Conservation (phyloP, 306 rosid species). For the Fragaria nilgerrensis region DNA sequence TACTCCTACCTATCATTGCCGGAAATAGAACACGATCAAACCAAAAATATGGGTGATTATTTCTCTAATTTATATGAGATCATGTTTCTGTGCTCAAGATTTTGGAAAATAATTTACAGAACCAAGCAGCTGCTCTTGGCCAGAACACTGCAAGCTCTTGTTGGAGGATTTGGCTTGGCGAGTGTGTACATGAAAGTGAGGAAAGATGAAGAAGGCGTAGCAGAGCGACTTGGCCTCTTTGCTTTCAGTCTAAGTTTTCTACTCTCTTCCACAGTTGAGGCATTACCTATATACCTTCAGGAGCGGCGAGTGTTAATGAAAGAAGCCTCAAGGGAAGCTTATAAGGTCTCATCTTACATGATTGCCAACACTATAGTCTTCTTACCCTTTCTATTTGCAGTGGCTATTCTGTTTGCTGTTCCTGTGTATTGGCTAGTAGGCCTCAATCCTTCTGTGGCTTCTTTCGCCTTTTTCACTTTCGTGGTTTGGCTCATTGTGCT, state of each 20-base stretch:
- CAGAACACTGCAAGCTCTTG: slow-evolving; percentile 80
- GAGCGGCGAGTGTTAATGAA: slow-evolving; percentile 83
- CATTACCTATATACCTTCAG: slow-evolving; percentile 87
- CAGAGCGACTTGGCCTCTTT: slow-evolving; percentile 71
- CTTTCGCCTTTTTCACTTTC: slow-evolving; percentile 68
- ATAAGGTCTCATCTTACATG: slow-evolving; percentile 70
- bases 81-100: slow-evolving; percentile 68
- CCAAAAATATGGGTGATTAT: slow-evolving; percentile 9
- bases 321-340: slow-evolving; percentile 85
- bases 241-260: slow-evolving; percentile 90
- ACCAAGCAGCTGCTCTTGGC: slow-evolving; percentile 85
- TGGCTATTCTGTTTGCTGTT: slow-evolving; percentile 59
- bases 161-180: slow-evolving; percentile 83
- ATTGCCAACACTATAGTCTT: slow-evolving; percentile 83
- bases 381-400: slow-evolving; percentile 72
- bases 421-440: slow-evolving; percentile 91
- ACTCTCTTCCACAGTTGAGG: slow-evolving; percentile 84
- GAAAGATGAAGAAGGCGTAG: slow-evolving; percentile 66
- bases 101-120: slow-evolving; percentile 80
- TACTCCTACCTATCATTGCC: slow-evolving; percentile 32
- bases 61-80: slow-evolving; percentile 53
- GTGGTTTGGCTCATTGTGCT: slow-evolving; percentile 87
- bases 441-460: slow-evolving; percentile 62
- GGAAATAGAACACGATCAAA: slow-evolving; percentile 32
- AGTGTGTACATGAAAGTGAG: slow-evolving; percentile 69